Evolutionary conservation across 176 grass and related monocot species (phyloP).

Genomic region (Paspalum notatum): DNA sequence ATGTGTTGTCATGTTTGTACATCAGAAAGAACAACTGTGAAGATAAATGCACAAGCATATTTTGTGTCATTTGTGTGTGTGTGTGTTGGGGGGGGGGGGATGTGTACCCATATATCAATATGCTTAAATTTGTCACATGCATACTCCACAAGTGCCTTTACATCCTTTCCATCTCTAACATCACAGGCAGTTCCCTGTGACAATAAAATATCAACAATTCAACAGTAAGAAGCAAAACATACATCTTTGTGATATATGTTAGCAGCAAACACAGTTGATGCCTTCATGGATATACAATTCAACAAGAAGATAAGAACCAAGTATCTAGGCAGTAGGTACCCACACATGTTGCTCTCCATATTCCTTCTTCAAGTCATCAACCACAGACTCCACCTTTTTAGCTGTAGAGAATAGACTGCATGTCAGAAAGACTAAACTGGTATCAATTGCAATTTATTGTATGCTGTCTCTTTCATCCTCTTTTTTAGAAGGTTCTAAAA

Average conservation of each 20-base stretch:
- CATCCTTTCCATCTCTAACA: conserved; percentile 90
- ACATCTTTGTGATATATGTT: conserved; percentile 13
- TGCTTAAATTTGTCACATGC: conserved; percentile 65
- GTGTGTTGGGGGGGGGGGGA: background rate
- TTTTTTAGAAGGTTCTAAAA: background rate
- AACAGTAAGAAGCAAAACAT: conserved; percentile 8
- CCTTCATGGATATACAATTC: background rate
- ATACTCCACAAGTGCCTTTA: conserved; percentile 84
- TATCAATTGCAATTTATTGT: conserved; percentile 41
- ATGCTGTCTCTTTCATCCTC: conserved; percentile 2
- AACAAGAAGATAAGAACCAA: conserved; percentile 35
- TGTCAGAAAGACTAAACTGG: conserved; percentile 56
- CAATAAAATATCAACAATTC: conserved; percentile 33
- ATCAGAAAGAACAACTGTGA: background rate
- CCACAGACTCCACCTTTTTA: conserved; percentile 78
- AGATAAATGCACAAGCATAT: background rate
- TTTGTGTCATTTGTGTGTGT: background rate
- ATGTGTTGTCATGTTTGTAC: background rate
- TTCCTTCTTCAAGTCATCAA: conserved; percentile 67
- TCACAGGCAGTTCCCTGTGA: conserved; percentile 84
- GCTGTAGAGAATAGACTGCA: conserved; percentile 60
- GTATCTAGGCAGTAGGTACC: conserved; percentile 69
- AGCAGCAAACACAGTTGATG: conserved; percentile 7
- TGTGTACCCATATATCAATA: conserved; percentile 93
- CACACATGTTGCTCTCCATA: conserved; percentile 95